These are phyloP conservation scores for Miscanthus lutarioriparius DNA, from an alignment of 176 grass and related monocot species.

Conservation along the genomic window DNA sequence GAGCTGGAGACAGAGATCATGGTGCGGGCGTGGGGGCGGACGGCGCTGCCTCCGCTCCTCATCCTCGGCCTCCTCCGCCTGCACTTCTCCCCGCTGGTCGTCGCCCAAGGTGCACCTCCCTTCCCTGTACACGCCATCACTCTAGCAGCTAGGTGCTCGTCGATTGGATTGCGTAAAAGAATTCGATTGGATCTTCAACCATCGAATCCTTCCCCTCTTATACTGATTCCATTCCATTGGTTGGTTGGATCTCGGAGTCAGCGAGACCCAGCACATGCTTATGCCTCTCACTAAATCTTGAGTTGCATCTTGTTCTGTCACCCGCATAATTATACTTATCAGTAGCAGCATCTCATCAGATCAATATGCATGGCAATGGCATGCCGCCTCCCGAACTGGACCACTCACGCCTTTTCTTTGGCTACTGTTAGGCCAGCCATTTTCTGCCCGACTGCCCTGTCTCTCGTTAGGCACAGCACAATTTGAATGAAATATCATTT, in stretches of 20 bases:
- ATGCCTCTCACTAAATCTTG: conserved; percentile 1
- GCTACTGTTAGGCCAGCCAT: neutral
- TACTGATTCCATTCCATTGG: neutral
- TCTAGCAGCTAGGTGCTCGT: neutral
- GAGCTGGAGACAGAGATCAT: neutral
- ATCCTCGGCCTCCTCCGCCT: conserved; percentile 30
- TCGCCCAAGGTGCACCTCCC: conserved; percentile 32
- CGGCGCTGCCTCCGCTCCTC: conserved; percentile 37
- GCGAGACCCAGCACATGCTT: neutral
- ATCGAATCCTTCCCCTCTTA: neutral
- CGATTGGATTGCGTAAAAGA: neutral
- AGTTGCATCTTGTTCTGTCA: neutral
- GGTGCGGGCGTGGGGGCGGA: conserved; percentile 24
- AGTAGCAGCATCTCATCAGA: neutral
- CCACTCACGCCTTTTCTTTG: neutral
- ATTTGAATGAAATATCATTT: neutral
- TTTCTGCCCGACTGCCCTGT: neutral
- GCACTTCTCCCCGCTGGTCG: conserved; percentile 7
- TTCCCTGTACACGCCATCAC: neutral
- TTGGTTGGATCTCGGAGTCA: neutral
- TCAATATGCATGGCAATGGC: neutral
- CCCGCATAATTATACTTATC: neutral
- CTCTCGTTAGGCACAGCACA: neutral
- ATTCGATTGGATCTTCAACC: neutral
- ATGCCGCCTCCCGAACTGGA: neutral